Percentiles rank a stretch among this genome's conserved stretches.
Conservation (phyloP, 106 monocot species). For the Dendrobium officinale region DNA sequence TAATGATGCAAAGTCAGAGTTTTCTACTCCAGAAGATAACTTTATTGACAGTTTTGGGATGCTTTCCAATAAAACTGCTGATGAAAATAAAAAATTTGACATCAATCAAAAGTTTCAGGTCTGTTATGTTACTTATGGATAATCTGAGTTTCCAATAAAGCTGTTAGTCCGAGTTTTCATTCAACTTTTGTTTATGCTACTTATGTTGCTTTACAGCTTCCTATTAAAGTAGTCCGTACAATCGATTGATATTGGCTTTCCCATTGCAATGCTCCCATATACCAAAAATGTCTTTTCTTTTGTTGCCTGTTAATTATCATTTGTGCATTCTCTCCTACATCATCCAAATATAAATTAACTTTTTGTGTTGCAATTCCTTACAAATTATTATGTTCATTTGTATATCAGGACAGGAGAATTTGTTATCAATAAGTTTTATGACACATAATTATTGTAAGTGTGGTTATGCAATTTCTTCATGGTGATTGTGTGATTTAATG, state of each 20-base stretch:
- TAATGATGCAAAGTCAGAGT: background rate
- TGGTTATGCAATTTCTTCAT: background rate
- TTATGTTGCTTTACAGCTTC: background rate
- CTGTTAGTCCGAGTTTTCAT: background rate
- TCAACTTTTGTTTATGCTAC: background rate
- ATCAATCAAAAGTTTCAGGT: slow-evolving; percentile 23
- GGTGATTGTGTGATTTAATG: background rate
- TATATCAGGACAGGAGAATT: background rate
- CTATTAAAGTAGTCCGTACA: background rate
- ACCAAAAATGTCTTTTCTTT: background rate
- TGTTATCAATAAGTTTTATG: background rate
- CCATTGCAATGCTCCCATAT: background rate
- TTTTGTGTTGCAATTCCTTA: background rate
- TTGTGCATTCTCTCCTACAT: background rate
- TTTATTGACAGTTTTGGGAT: background rate
- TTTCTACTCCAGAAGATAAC: background rate
- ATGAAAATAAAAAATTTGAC: background rate
- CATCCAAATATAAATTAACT: background rate
- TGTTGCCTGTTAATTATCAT: background rate
- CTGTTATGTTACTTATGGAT: background rate
- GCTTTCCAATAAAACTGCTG: slow-evolving; percentile 1
- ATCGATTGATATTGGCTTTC: background rate
- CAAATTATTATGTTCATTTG: background rate
- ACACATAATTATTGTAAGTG: background rate
- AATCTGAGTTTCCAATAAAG: no score